Evolutionary conservation across 73 alveolate genomes (phyloP), one percentile per base, ranked within the genome.

Genomic region (Stentor roeselii): DNA sequence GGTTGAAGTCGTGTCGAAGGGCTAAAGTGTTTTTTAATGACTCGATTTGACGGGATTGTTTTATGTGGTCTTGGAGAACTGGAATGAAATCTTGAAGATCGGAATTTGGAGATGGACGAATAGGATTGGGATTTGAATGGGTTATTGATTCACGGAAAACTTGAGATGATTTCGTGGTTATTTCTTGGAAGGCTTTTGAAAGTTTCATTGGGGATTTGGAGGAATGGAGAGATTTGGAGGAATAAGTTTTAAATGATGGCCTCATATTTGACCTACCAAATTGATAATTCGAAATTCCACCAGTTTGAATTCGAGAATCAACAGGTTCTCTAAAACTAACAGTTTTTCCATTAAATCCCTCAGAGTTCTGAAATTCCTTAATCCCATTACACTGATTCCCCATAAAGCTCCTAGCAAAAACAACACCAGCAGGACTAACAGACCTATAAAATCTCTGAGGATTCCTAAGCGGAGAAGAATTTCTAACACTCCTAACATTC

Each of bases 1-100:
- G 87, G 38, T 86, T 87, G 87, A 87, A 87, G 80, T 87, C 93
- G n/a, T 59, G 67, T 42, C 74, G 83, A 27, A 84, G 83, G 3
- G 90, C 78, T 30, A 87, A 76, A 3, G 60, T 75, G 27, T 83
- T 80, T 75, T 84, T 87, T 37, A 82, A 82, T 38, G 77, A 42
- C 59, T 87, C 93, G 31, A 87, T 82, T 15, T 87, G 90, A 75
- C 89, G 83, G 34, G 82, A 85, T 3, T 83, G 84, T 21, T 59
- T 67, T 15, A 87, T 60, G 50, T 84, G 74, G 34, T 84, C 87
- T 75, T 82, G 75, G 15, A 87, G 76, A 3, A 85, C 67, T 34
- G 78, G 50, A 3, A 84, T 91, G 3, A 90, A 74, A 34, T 82
- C 84, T 21, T 82, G 50, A 59, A 40, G 60, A 59, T 82, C 87